Base-by-base conservation (phyloP, 805 yeast genomes). In the Ogataea thermomethanolica region DNA sequence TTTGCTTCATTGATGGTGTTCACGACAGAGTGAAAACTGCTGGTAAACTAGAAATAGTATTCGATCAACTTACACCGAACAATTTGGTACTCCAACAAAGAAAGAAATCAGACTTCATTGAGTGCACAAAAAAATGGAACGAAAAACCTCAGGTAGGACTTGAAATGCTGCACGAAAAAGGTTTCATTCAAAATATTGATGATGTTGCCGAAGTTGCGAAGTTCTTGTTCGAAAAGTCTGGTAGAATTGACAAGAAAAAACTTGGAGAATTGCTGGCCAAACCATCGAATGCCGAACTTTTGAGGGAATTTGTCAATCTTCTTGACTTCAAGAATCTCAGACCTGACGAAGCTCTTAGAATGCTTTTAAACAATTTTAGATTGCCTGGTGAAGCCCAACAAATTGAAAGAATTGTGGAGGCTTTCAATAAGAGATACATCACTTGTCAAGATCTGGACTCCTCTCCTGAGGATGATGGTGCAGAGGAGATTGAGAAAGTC, bases 321-420 rank as follows among this genome's bases (percentile, higher is more conserved):
- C 83, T 91, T 58, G 91, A 90, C 42, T 90, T 90, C 58, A 67
- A 70, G 26, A 83, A 77, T 13, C 67, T 84, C 51, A 72, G 99
- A 55, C 91, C 95, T 2, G 99, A 93, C 61, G 97, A 91, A 62
- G 96, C 96, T 0, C 68, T 93, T 37, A 74, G 99, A 54, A 71
- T 85, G 41, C 62, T 93, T 44, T 69, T 95, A 50, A 84, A 85
- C 41, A 76, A 84, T 14, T 91, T 93, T 58, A 76, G 99, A 60
- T 71, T 93, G 35, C 98, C 98, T 1, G 99, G 99, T 44, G 99
- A 93, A 64, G 84, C 97, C 0, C 98, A 89, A 56, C 96, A 88
- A 61, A 93, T 93, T 58, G 99, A 93, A 61, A 74, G 96, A 54
- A 78, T 91, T 11, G 83, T 93, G 22, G 97, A 91, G 54, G 70